Evolutionary conservation across 2,329 filamentous ascomycete species (phyloP).

Genomic region (Cercospora berteroae): DNA sequence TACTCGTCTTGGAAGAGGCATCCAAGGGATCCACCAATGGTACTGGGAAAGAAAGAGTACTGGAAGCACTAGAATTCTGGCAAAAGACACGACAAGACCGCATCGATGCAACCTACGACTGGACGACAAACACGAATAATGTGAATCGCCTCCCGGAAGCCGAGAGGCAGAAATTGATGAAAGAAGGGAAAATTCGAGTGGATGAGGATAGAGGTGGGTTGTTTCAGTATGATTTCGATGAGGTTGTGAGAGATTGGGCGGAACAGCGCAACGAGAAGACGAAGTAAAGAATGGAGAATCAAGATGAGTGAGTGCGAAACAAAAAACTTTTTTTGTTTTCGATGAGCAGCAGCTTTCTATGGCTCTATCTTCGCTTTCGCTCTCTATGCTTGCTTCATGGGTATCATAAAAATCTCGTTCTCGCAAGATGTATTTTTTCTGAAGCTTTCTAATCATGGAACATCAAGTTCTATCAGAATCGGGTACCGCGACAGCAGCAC

Average conservation of each 20-base stretch:
- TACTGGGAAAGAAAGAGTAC: background rate
- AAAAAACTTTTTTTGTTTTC: background rate
- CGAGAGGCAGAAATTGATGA: constrained; percentile 23
- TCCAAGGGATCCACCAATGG: too few relatives aligned
- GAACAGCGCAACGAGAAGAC: constrained; percentile 3
- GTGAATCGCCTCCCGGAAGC: constrained; percentile 27
- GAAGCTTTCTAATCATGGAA: background rate
- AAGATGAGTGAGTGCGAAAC: background rate
- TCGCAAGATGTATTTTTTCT: background rate
- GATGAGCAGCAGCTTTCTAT: background rate
- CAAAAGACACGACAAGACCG: constrained; percentile 27
- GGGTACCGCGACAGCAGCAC: background rate
- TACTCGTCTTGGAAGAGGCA: constrained; percentile 37
- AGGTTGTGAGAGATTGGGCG: constrained; percentile 22
- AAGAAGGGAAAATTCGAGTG: constrained; percentile 22
- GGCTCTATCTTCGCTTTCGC: background rate
- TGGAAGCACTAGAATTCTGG: constrained; percentile 26
- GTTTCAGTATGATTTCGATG: constrained; percentile 19
- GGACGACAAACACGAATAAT: constrained; percentile 25
- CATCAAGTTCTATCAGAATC: background rate
- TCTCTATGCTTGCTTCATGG: background rate
- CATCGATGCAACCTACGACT: constrained; percentile 27
- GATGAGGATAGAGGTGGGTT: constrained; percentile 27
- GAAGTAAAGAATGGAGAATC: too few relatives aligned
- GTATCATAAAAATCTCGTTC: background rate